Evolutionary conservation across 805 yeast genomes (phyloP), one percentile per base, ranked within the genome.

Genomic region (Candida caryicola): DNA sequence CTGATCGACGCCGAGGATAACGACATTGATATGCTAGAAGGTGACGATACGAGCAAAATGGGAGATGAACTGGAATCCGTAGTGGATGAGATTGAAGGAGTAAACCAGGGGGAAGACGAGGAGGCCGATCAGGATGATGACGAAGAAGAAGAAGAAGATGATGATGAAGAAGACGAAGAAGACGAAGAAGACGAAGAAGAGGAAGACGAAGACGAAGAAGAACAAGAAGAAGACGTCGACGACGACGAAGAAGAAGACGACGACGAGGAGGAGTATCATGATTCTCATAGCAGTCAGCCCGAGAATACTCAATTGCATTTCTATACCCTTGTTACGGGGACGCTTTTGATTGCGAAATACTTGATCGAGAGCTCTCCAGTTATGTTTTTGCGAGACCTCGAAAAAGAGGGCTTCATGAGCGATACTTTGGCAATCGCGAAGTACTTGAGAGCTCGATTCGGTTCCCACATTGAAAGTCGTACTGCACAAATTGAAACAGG

Each of bases 381-480:
- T 1, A 41, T 57, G 1, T 80, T 75, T 39, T 51, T 79, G 4
- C 50, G 55, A 0, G 69, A 66, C 6, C 76, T 87, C 44, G 82
- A 76, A 49, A 73, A 85, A 39, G 95, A 87, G 50, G 96, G 96
- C 0, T 58, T 84, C n/a, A 54, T 82, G 3, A 59, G 71, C 13
- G 86, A 82, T 51, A 64, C 74, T 7, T 46, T 60, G 1, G 41
- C 51, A 0, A 57, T 78, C 3, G 13, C 13, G 10, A 4, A 15
- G 13, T 14, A 36, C 10, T 18, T 19, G 27, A 17, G 9, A 12
- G n/a, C n/a, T n/a, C n/a, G n/a, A n/a, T n/a, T n/a, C n/a, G n/a
- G n/a, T n/a, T 7, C 27, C 15, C 15, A 33, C 6, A 6, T 5
- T 5, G 23, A 23, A 23, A 9, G 21, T 16, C n/a, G 14, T 5